These are phyloP conservation scores for Alternaria infectoria DNA, from an alignment of 2,329 filamentous ascomycete genomes.

Conservation along the genomic window DNA sequence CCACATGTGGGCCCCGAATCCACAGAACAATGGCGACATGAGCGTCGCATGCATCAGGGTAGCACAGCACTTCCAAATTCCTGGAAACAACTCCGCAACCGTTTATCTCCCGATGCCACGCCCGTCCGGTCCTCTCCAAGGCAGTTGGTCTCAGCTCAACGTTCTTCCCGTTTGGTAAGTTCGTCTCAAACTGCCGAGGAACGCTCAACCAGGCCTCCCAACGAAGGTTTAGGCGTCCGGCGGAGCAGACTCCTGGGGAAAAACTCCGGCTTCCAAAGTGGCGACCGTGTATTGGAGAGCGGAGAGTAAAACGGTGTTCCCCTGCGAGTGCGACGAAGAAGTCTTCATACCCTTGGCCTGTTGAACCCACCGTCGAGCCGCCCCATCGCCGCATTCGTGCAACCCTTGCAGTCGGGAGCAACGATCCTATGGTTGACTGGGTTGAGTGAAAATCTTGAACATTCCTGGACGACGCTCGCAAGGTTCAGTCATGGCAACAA, in stretches of 20 bases:
- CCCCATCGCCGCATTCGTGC: not conserved
- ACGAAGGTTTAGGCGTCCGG: not conserved
- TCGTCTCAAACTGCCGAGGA: not conserved
- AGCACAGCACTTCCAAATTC: not conserved
- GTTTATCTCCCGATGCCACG: not conserved
- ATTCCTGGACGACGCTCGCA: not conserved
- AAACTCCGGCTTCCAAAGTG: not conserved
- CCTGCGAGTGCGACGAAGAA: not conserved
- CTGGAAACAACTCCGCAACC: not conserved
- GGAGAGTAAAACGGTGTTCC: not conserved
- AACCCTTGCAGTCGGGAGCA: not conserved
- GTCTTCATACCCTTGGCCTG: not conserved
- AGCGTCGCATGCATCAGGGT: not conserved
- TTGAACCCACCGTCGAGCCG: not conserved
- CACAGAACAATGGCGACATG: not conserved
- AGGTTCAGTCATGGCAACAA: not conserved
- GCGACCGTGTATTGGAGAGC: not conserved
- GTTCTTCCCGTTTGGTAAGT: constrained; percentile 2
- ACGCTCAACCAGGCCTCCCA: not conserved
- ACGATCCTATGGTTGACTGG: not conserved
- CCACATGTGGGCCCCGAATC: not conserved
- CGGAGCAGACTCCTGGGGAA: not conserved
- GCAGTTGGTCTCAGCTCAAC: not conserved
- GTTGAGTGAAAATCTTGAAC: not conserved
- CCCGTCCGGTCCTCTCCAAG: not conserved